Evolutionary conservation across 1,284 basidiomycete genomes (phyloP).

Genomic region (Ustilago vetiveriae): DNA sequence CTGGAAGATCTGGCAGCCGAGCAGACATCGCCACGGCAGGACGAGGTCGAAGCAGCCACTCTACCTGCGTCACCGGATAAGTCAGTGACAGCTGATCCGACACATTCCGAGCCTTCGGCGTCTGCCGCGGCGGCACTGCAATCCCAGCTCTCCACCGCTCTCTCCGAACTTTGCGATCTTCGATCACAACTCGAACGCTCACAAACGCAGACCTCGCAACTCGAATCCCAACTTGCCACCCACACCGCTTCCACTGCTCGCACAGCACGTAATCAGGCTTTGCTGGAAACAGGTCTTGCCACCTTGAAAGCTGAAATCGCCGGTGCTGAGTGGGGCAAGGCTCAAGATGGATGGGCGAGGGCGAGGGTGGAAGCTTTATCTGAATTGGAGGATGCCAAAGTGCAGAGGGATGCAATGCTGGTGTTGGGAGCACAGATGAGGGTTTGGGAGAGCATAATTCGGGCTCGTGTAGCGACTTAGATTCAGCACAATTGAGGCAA

Average conservation of each 20-base stretch:
- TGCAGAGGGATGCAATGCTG: constrained; percentile 29
- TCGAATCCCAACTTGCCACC: constrained; percentile 5
- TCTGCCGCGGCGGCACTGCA: not conserved
- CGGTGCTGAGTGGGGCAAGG: constrained; percentile 14
- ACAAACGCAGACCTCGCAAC: not conserved
- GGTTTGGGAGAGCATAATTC: constrained; percentile 16
- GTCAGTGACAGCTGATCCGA: too few relatives aligned
- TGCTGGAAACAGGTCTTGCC: constrained; percentile 6
- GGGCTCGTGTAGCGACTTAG: not conserved
- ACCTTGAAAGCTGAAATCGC: constrained; percentile 10
- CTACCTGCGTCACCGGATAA: not conserved
- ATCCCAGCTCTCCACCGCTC: constrained; percentile 5
- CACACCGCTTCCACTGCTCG: not conserved
- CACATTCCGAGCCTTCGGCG: too few relatives aligned
- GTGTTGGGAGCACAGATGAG: constrained; percentile 16
- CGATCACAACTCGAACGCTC: constrained; percentile 9
- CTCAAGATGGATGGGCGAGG: constrained; percentile 7
- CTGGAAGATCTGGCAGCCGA: constrained; percentile 23
- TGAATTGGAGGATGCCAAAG: constrained; percentile 28
- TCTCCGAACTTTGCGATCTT: constrained; percentile 2
- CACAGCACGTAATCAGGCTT: not conserved
- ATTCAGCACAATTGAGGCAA: too few relatives aligned
- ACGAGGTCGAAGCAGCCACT: not conserved
- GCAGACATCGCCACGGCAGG: not conserved
- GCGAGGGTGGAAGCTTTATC: constrained; percentile 21